These are phyloP conservation scores for Cryptosporidium ryanae DNA, from an alignment of 169 alveolate species.

Conservation along the genomic window DNA sequence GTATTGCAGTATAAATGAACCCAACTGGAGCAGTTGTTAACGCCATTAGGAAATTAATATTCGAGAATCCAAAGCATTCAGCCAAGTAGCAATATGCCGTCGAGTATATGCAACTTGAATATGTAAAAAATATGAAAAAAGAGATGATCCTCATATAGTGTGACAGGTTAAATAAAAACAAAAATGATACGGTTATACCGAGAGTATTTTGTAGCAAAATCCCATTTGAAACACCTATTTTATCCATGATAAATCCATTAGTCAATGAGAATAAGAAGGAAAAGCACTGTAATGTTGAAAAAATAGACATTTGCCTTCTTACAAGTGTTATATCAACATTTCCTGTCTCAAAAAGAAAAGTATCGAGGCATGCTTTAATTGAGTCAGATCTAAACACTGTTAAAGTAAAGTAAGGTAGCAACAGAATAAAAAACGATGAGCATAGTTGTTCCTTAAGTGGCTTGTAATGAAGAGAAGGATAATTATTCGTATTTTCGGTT, in stretches of 20 bases:
- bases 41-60: slow-evolving; percentile 71
- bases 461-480: slow-evolving; percentile 18
- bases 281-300: slow-evolving; percentile 57
- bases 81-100: slow-evolving; percentile 71
- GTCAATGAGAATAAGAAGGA: slow-evolving; percentile 53
- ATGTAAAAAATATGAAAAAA: slow-evolving; percentile 47
- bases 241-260: slow-evolving; percentile 69
- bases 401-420: slow-evolving; percentile 61
- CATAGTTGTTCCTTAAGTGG: slow-evolving; percentile 21
- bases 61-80: slow-evolving; percentile 69
- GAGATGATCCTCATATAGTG: slow-evolving; percentile 26
- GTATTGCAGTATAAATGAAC: slow-evolving; percentile 43
- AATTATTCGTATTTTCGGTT: neutral
- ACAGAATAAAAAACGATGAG: slow-evolving; percentile 47
- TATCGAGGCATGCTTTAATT: slow-evolving; percentile 62
- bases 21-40: slow-evolving; percentile 71
- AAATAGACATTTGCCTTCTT: slow-evolving; percentile 56
- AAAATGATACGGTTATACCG: slow-evolving; percentile 53
- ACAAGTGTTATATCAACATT: slow-evolving; percentile 14
- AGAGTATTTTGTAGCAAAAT: slow-evolving; percentile 38
- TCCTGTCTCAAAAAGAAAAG: slow-evolving; percentile 23
- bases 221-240: slow-evolving; percentile 66
- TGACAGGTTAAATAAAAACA: slow-evolving; percentile 21
- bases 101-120: slow-evolving; percentile 58
- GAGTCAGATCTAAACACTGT: slow-evolving; percentile 70